Evolutionary conservation across 164 flowering plant genomes (phyloP), one percentile per base, ranked within the genome.

Genomic region (Dillenia turbinata): DNA sequence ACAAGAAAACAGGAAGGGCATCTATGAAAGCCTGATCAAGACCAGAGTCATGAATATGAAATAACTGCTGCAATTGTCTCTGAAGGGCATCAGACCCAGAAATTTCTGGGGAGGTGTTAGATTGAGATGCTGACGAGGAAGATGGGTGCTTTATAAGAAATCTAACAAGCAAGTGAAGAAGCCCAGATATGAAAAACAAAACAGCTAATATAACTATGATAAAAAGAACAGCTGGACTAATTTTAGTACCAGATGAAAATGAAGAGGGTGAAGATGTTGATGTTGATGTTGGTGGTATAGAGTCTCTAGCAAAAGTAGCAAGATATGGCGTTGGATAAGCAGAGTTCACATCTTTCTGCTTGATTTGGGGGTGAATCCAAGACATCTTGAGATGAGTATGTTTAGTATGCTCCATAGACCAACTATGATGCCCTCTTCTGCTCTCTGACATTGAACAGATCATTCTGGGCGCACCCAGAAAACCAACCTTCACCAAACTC

Each of bases 11-110:
- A n/a, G 90, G 90, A 26, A 85, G 69, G 0, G 86, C 86, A 67
- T 85, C 90, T 2, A 85, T 85, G 52, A 83, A 75, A 47, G 86
- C 79, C 57, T 85, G 90, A 71, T 85, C 90, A 49, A 85, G 64
- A 49, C 90, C 90, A 24, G 84, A 79, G 54, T 85, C 90, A 61
- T 85, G 90, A 13, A 83, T 70, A 70, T 83, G 84, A 51, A 85
- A 85, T 43, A 85, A 80, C 64, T 85, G 88, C 44, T 83, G 90
- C 2, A 85, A 71, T 69, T 85, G 91, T 55, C 91, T 80, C 57
- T 86, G 85, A 44, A 84, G 83, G 47, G 83, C 81, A 59, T 84
- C 87, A 14, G 84, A 74, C 19, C 52, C 71, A 0, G 84, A 79
- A 52, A 69, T 53, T 54, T 84, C 85, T 0, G 83, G 74, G 71